Evolutionary conservation across 2,329 filamentous ascomycete species (phyloP).

Genomic region (Trichoderma endophyticum): DNA sequence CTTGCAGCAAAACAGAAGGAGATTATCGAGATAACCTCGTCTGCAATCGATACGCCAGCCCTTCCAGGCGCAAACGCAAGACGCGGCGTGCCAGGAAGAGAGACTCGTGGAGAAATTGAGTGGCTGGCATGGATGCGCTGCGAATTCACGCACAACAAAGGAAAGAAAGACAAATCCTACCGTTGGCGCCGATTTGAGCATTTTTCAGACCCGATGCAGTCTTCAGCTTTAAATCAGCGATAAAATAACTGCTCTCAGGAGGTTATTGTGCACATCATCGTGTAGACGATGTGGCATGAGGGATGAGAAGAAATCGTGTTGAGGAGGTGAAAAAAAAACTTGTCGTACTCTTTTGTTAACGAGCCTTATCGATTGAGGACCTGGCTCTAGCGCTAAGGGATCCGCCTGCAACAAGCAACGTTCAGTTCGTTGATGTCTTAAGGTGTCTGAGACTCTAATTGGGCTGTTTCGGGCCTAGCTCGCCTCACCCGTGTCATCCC

Average conservation of each 20-base stretch:
- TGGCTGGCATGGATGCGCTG: conserved; percentile 17
- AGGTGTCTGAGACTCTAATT: no score
- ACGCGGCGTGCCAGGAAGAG: conserved; percentile 36
- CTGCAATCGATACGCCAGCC: conserved; percentile 31
- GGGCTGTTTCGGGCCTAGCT: no score
- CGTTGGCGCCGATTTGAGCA: background rate
- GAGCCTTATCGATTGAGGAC: background rate
- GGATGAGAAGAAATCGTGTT: background rate
- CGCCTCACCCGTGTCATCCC: no score
- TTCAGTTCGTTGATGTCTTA: no score
- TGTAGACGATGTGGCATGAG: background rate
- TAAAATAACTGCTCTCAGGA: no score
- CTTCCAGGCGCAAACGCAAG: conserved; percentile 36
- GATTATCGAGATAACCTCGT: background rate
- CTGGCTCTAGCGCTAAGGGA: no score
- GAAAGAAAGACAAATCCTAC: background rate
- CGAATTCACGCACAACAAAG: background rate
- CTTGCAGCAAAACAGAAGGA: conserved; percentile 38
- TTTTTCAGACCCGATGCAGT: background rate
- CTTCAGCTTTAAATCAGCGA: background rate
- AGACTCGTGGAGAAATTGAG: conserved; percentile 32
- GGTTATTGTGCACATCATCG: no score
- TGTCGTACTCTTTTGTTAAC: background rate
- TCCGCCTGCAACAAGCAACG: no score
- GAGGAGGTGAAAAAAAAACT: background rate